Evolutionary conservation across 352 stramenopile species (phyloP), one percentile per base, ranked within the genome.

Genomic region (Pythium aristosporum): DNA sequence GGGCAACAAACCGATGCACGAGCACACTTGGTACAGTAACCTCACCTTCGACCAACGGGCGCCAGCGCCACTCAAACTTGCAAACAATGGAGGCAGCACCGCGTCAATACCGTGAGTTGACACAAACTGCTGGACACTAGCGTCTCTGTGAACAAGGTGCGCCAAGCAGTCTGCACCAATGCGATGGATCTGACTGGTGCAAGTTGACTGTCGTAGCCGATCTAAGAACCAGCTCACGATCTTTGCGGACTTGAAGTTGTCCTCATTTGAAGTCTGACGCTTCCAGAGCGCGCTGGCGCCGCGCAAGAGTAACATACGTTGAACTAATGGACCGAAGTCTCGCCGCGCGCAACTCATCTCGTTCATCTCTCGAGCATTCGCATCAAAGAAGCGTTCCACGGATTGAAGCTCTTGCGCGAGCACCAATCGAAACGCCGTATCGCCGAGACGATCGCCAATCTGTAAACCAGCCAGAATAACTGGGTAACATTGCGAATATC

Each of bases 91-190:
- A 46, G 41, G 41, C 13, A 46, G 13, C 13, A 46, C 41, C n/a
- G 4, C 13, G 41, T 46, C 41, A n/a, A 46, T 46, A 9, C 41
- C 41, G n/a, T 46, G 13, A 46, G 41, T 20, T 5, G n/a, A 46
- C n/a, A 46, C 13, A n/a, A 20, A 46, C 41, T 46, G 13, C 13
- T n/a, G 41, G n/a, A 5, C 41, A 15, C 41, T n/a, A 46, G 41
- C 41, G n/a, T 46, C 41, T 46, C 41, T 46, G 2, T 46, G 41
- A 46, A 46, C n/a, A n/a, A 46, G 41, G n/a, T 46, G 41, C n/a
- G n/a, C 13, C n/a, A 46, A 15, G 41, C 41, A 46, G 41, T 15
- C 41, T 2, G 41, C 2, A 46, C 41, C 41, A 46, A 46, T 46
- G 13, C 41, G 41, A 46, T n/a, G 41, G 8, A 46, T 46, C 41